phyloP scores from a whole-genome alignment of 2,329 filamentous ascomycete species.

The Pseudogymnoascus sp. region DNA sequence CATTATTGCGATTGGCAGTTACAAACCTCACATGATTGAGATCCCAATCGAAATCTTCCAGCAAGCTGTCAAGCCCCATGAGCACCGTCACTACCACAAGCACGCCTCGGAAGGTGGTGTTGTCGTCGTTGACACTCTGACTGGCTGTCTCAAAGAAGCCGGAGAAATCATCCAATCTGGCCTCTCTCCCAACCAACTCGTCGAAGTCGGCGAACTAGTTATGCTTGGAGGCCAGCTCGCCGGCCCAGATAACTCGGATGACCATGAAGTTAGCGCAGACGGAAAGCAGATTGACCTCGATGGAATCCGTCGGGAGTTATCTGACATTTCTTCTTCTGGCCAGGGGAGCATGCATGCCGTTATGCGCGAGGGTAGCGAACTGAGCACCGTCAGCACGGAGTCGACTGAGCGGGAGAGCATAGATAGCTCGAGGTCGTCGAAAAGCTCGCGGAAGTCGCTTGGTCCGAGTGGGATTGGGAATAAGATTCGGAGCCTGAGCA shows the following conservation, averaged over 20 bases:
- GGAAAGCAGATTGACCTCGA: not conserved
- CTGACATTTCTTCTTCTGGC: not conserved
- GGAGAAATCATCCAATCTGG: slow-evolving; percentile 79
- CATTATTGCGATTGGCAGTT: slow-evolving; percentile 64
- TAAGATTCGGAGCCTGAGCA: not conserved
- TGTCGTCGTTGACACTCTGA: slow-evolving; percentile 67
- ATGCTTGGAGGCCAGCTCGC: slow-evolving; percentile 39
- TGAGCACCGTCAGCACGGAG: not conserved
- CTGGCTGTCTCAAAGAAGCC: slow-evolving; percentile 71
- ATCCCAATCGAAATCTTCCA: slow-evolving; percentile 67
- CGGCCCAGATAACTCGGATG: not conserved
- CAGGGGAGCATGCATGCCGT: not conserved
- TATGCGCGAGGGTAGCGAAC: not conserved
- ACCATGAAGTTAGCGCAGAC: not conserved
- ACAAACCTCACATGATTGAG: slow-evolving; percentile 69
- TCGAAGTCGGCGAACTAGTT: slow-evolving; percentile 77
- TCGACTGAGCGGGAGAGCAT: not conserved
- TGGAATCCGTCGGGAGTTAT: not conserved
- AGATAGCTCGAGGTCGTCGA: not conserved
- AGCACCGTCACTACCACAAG: slow-evolving; percentile 55
- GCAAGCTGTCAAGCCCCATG: slow-evolving; percentile 49
- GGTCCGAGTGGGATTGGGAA: not conserved
- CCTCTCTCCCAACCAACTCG: slow-evolving; percentile 63
- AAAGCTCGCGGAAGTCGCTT: not conserved
- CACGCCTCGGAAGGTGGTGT: slow-evolving; percentile 56